Evolutionary conservation across 78 protist genomes (phyloP).

Genomic region (Tieghemostelium lacteum): DNA sequence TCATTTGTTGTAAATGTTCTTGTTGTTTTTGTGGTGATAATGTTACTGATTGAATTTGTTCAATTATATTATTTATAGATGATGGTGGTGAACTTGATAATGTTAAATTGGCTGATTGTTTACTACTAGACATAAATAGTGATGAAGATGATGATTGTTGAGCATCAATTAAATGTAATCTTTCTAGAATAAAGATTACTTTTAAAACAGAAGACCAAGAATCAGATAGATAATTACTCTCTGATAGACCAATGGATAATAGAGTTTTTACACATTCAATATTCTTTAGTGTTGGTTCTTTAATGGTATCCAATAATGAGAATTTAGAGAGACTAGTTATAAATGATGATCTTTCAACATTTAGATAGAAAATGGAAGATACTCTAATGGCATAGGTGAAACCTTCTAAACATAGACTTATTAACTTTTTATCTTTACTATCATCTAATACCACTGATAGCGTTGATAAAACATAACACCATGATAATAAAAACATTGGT

Average conservation of each 20-base stretch:
- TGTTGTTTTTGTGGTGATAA: not conserved
- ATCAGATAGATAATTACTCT: conserved; percentile 90
- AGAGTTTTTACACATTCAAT: conserved; percentile 89
- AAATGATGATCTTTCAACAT: conserved; percentile 95
- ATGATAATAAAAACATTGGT: conserved; percentile 65
- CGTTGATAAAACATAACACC: conserved; percentile 73
- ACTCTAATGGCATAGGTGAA: conserved; percentile 86
- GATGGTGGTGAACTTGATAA: not conserved
- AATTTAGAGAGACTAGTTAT: conserved; percentile 92
- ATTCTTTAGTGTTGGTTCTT: conserved; percentile 88
- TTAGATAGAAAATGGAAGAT: conserved; percentile 86
- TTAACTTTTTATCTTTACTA: conserved; percentile 33
- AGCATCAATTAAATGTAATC: conserved; percentile 79
- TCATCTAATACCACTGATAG: conserved; percentile 44
- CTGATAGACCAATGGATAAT: conserved; percentile 86
- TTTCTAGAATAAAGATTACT: conserved; percentile 90
- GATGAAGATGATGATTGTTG: not conserved
- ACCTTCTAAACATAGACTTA: conserved; percentile 89
- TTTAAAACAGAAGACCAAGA: conserved; percentile 88
- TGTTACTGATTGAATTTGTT: conserved; percentile 4
- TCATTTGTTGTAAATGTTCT: not conserved
- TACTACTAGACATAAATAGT: not conserved
- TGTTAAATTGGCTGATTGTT: conserved; percentile 5
- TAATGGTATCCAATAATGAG: conserved; percentile 80
- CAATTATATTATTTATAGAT: not conserved